phyloP scores from a whole-genome alignment of 805 yeast genomes.

The Wickerhamiella occidentalis region DNA sequence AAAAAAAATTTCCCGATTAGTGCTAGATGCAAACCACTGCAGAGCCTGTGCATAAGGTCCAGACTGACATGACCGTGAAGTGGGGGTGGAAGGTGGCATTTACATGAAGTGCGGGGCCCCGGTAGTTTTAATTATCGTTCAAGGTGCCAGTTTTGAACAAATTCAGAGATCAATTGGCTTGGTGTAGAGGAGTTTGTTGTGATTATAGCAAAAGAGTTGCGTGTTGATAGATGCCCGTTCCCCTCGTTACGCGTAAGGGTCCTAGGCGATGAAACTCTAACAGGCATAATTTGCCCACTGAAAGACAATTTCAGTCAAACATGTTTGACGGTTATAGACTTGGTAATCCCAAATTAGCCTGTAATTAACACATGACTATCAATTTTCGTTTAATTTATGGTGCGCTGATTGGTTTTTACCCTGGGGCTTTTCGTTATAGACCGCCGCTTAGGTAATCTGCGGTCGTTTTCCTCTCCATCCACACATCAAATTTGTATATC shows the following conservation, averaged over 20 bases:
- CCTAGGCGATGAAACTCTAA: neutral
- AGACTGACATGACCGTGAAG: neutral
- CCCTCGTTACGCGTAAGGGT: neutral
- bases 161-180: neutral
- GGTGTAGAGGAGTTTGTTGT: neutral
- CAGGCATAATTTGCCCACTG: neutral
- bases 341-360: too few species aligned
- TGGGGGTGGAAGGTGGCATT: neutral
- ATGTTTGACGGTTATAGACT: neutral
- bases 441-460: neutral
- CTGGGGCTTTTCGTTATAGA: too few species aligned
- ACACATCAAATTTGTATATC: neutral
- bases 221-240: neutral
- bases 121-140: neutral
- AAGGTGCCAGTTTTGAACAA: neutral
- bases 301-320: neutral
- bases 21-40: neutral
- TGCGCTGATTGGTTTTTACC: too few species aligned
- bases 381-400: too few species aligned
- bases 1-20: neutral
- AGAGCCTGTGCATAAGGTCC: neutral
- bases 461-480: neutral
- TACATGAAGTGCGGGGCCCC: neutral
- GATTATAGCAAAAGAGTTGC: too few species aligned
- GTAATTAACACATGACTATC: too few species aligned